phyloP scores from a whole-genome alignment of 208 protist genomes.

The Acanthamoeba divionensis region DNA sequence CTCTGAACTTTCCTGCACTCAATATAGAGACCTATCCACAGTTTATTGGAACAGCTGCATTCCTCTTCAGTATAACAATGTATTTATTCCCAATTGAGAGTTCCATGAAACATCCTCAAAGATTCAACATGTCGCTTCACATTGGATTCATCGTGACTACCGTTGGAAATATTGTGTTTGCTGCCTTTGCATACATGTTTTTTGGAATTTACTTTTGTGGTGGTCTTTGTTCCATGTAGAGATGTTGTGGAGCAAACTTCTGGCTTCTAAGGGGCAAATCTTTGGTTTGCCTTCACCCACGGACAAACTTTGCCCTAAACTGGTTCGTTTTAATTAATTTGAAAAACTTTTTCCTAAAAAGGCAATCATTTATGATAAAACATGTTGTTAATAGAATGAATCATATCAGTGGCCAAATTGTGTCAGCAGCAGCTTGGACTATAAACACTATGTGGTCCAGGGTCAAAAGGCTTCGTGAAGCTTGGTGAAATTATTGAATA shows the following conservation, averaged over 20 bases:
- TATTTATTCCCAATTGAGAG: slow-evolving; percentile 58
- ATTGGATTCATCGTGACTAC: slow-evolving; percentile 14
- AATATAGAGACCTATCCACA: slow-evolving; percentile 24
- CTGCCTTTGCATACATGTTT: slow-evolving; percentile 32
- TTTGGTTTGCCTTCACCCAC: no score
- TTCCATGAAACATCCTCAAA: not conserved
- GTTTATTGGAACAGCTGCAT: slow-evolving; percentile 52
- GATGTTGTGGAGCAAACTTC: not conserved
- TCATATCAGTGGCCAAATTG: no score
- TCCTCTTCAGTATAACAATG: slow-evolving; percentile 65
- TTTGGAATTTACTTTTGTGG: slow-evolving; percentile 34
- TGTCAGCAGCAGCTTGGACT: no score
- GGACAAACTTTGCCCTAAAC: no score
- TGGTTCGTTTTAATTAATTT: no score
- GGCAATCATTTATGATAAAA: no score
- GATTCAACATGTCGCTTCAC: not conserved
- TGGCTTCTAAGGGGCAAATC: no score
- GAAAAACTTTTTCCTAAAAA: no score
- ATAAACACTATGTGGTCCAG: no score
- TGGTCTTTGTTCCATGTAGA: slow-evolving; percentile 5
- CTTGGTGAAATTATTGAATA: no score
- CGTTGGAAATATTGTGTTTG: not conserved
- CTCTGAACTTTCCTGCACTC: not conserved
- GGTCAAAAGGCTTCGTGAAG: no score
- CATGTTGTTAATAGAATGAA: no score